Conservation (phyloP, 148 eudicot species). For the Chenopodium suecicum region DNA sequence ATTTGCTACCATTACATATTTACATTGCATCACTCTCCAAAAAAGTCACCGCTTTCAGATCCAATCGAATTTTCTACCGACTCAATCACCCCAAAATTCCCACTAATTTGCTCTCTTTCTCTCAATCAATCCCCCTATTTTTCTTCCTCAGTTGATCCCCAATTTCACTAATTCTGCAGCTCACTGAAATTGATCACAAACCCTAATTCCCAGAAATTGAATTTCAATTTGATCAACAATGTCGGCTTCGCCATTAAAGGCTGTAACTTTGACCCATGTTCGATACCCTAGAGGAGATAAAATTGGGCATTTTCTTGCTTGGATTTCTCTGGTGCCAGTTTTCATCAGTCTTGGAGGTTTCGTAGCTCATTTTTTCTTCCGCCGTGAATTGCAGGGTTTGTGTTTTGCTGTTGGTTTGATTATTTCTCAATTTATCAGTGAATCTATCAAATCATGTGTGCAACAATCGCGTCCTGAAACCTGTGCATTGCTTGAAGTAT, state of each 20-base stretch:
- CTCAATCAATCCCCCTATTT: background rate
- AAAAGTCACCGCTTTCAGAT: background rate
- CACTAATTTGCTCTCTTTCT: background rate
- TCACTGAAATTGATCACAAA: background rate
- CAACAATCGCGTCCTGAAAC: constrained; percentile 79
- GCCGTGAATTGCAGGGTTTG: constrained; percentile 78
- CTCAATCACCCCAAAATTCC: background rate
- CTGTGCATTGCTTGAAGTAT: constrained; percentile 68
- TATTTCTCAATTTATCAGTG: constrained; percentile 73
- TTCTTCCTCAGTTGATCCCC: background rate
- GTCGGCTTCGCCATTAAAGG: constrained; percentile 40
- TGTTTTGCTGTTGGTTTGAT: constrained; percentile 68
- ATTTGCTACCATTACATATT: too few species aligned
- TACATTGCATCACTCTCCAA: too few species aligned
- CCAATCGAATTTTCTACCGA: background rate
- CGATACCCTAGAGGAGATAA: constrained; percentile 76
- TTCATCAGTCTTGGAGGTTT: constrained; percentile 87
- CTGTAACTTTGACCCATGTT: constrained; percentile 85
- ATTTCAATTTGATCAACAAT: background rate
- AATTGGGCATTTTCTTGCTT: constrained; percentile 72
- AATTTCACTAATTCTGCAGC: background rate
- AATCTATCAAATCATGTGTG: constrained; percentile 59
- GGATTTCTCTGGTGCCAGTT: constrained; percentile 82
- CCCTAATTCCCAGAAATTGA: background rate
- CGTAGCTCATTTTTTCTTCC: constrained; percentile 71